Evolutionary conservation across 1,284 basidiomycete species (phyloP).

Genomic region (Tilletiopsis washingtonensis): DNA sequence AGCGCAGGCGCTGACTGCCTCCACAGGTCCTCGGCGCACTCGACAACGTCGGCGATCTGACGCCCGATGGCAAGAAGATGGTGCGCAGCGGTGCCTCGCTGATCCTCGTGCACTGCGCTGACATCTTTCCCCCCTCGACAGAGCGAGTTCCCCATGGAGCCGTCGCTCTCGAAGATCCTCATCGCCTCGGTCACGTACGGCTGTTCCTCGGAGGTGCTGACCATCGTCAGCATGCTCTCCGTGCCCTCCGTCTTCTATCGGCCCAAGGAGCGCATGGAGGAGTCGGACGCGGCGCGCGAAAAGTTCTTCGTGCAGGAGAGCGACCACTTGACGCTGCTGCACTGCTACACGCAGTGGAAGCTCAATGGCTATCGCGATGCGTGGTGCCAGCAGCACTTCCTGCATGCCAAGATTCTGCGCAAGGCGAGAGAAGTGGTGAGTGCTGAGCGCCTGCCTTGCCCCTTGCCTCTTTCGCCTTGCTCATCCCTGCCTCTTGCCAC

Average conservation of each 20-base stretch:
- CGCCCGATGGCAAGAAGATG: conserved; percentile 86
- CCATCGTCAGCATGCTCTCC: conserved; percentile 96
- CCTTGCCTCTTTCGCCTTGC: background rate
- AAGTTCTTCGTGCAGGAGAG: conserved; percentile 98
- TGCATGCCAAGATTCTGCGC: conserved; percentile 88
- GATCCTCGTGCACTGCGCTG: too few relatives aligned
- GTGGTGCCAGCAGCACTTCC: conserved; percentile 88
- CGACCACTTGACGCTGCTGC: conserved; percentile 88
- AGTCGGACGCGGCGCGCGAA: conserved; percentile 89
- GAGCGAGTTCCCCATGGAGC: conserved; percentile 71
- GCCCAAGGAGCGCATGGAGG: conserved; percentile 88
- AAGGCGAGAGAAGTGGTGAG: conserved; percentile 79
- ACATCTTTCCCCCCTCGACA: too few relatives aligned
- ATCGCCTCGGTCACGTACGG: conserved; percentile 88
- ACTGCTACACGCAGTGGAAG: conserved; percentile 98
- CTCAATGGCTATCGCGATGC: conserved; percentile 80
- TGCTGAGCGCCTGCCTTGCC: background rate
- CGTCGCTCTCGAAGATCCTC: conserved; percentile 95
- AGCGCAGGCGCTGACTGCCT: background rate
- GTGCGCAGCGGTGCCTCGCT: too few relatives aligned
- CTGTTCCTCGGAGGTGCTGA: conserved; percentile 91
- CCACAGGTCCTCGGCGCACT: conserved; percentile 70
- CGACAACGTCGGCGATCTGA: conserved; percentile 95
- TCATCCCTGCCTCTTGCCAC: too few relatives aligned
- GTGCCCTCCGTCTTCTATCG: conserved; percentile 89